phyloP scores from a whole-genome alignment of 768 basidiomycete genomes.

The Kwoniella heveanensis region DNA sequence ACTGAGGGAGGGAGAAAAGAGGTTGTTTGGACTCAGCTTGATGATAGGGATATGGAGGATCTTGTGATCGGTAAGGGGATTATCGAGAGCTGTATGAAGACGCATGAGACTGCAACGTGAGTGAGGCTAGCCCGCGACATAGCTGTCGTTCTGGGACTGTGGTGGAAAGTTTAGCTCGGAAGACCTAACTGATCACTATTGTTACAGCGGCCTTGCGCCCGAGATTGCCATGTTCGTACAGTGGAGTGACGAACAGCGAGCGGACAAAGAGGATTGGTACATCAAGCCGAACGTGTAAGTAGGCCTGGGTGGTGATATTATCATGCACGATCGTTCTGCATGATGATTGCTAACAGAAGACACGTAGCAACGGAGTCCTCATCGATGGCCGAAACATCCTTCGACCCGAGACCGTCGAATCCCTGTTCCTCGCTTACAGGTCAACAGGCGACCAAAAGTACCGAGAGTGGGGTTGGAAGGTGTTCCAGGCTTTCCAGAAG shows the following conservation, averaged over 20 bases:
- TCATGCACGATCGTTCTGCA: too few species aligned
- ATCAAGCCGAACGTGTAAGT: conserved; percentile 64
- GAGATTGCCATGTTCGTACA: conserved; percentile 86
- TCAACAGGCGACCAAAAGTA: conserved; percentile 80
- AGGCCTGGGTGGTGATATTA: too few species aligned
- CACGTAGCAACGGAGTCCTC: conserved; percentile 33
- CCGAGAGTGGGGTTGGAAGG: conserved; percentile 80
- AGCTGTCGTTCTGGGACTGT: too few species aligned
- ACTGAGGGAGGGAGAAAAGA: conserved; percentile 58
- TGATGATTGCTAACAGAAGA: too few species aligned
- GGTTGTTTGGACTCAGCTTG: conserved; percentile 63
- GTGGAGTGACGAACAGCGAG: conserved; percentile 46
- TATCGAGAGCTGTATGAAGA: conserved; percentile 74
- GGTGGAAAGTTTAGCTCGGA: not conserved
- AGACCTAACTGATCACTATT: too few species aligned
- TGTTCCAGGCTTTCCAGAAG: conserved; percentile 84
- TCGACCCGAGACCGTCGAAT: conserved; percentile 92
- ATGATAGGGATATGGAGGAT: conserved; percentile 68
- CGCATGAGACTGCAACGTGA: conserved; percentile 76
- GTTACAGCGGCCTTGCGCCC: conserved; percentile 72
- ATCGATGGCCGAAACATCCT: conserved; percentile 94
- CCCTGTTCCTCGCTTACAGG: conserved; percentile 86
- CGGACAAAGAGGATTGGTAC: conserved; percentile 76
- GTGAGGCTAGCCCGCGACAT: conserved; percentile 54
- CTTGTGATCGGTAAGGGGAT: conserved; percentile 80